Percentiles rank a stretch among this genome's conserved stretches.
These are phyloP conservation scores for Alternaria brassicicola DNA, from an alignment of 2,329 filamentous ascomycete genomes.

Conservation along the genomic window DNA sequence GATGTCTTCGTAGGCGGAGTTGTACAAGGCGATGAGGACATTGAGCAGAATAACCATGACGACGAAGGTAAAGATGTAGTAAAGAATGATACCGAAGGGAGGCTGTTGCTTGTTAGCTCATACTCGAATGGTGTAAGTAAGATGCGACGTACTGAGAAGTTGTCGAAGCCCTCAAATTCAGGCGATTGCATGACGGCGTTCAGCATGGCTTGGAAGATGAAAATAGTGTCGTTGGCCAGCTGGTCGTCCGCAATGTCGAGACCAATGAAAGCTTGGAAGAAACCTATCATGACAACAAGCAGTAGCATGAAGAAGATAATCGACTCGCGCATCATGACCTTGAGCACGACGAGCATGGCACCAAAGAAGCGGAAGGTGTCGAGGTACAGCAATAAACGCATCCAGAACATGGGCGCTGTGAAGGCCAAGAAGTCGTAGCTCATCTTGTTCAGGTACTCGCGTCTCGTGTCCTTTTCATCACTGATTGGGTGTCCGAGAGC, in stretches of 20 bases:
- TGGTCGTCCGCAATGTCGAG: slow-evolving; percentile 82
- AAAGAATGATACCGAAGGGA: slow-evolving; percentile 92
- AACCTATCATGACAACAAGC: slow-evolving; percentile 79
- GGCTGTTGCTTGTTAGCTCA: slow-evolving; percentile 52
- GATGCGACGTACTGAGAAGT: slow-evolving; percentile 65
- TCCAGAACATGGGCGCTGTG: slow-evolving; percentile 96
- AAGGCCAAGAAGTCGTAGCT: slow-evolving; percentile 96
- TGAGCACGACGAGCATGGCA: slow-evolving; percentile 95
- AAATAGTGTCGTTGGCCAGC: slow-evolving; percentile 65
- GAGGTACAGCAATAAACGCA: slow-evolving; percentile 86
- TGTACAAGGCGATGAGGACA: slow-evolving; percentile 95
- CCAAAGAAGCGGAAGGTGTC: slow-evolving; percentile 96
- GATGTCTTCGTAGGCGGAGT: slow-evolving; percentile 94
- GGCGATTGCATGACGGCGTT: slow-evolving; percentile 92
- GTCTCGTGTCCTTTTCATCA: slow-evolving; percentile 48
- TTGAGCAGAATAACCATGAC: slow-evolving; percentile 96
- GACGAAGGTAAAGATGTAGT: slow-evolving; percentile 97
- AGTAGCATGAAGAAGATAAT: slow-evolving; percentile 96
- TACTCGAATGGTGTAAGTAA: not conserved
- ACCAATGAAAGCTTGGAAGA: slow-evolving; percentile 92
- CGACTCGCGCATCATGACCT: slow-evolving; percentile 70
- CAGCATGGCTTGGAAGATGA: slow-evolving; percentile 81
- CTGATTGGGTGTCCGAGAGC: slow-evolving; percentile 68
- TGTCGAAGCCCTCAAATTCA: slow-evolving; percentile 86
- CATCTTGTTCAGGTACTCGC: slow-evolving; percentile 73